Evolutionary conservation across 345 rosid genomes (phyloP), one percentile per base, ranked within the genome.

Genomic region (Melaleuca alternifolia): DNA sequence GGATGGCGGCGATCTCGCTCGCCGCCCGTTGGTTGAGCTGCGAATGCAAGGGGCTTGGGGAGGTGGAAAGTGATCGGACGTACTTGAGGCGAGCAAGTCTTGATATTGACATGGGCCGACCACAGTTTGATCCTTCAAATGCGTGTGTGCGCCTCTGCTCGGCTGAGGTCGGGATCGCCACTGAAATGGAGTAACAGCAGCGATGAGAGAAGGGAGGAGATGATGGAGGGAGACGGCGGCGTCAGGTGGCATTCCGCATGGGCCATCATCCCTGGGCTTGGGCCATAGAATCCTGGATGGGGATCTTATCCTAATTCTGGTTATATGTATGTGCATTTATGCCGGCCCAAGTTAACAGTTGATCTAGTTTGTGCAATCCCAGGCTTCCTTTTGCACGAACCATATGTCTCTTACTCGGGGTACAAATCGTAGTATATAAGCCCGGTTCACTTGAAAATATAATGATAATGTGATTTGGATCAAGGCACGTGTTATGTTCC

Each of bases 1-100:
- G 93, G 82, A 94, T 86, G 26, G 88, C 51, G 10, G 91, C 86
- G 88, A 95, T 92, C 90, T 90, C 93, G 76, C 76, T 52, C 12
- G 88, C 94, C 24, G 83, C 93, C 81, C 81, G 14, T 5, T 37
- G 81, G 81, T 71, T 11, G 81, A 71, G 81, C 48, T 71, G 81
- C 46, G 81, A 37, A 71, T 37, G 48, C 48, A 48, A 71, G 14
- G 59, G 26, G 59, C 26, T 21, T 21, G 59, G 11, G 59, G 59
- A 65, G 48, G 26, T 37, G 48, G 13, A 37, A 23, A 71, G 48
- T 41, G 48, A 71, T 71, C 48, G 81, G 48, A 44, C 48, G 48
- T 41, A 41, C 81, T 71, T 37, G 81, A 37, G 81, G 61, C 48
- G 48, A 37, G 81, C 79, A 48, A 71, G 81, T 37, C 81, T 71